phyloP scores from a whole-genome alignment of 2,329 filamentous ascomycete genomes.

The Colletotrichum sp. region DNA sequence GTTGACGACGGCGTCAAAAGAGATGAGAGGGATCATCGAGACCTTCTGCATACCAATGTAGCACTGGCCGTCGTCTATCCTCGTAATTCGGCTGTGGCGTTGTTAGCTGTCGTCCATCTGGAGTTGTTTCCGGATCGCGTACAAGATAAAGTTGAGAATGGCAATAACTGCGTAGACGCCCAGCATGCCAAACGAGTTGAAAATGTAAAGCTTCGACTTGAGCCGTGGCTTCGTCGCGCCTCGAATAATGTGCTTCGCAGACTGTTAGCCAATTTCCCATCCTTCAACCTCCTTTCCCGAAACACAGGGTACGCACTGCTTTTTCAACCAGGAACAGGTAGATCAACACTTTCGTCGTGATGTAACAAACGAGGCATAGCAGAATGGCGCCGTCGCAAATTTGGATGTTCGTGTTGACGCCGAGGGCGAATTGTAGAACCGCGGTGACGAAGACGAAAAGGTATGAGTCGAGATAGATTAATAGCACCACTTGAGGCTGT shows the following conservation, averaged over 20 bases:
- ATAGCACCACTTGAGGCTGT: constrained; percentile 56
- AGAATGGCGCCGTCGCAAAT: constrained; percentile 65
- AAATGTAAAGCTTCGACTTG: constrained; percentile 62
- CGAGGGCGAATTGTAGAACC: constrained; percentile 61
- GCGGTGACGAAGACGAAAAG: constrained; percentile 63
- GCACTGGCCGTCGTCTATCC: constrained; percentile 59
- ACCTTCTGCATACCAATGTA: constrained; percentile 65
- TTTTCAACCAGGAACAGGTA: constrained; percentile 71
- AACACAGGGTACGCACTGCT: constrained; percentile 46
- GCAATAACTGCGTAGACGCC: constrained; percentile 52
- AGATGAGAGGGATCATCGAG: constrained; percentile 66
- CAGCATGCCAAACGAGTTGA: constrained; percentile 64
- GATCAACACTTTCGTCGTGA: constrained; percentile 69
- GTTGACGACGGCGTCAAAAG: constrained; percentile 65
- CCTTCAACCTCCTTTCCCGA: not conserved
- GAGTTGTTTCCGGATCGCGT: constrained; percentile 27
- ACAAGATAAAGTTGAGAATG: constrained; percentile 66
- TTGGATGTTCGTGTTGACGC: constrained; percentile 53
- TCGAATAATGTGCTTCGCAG: constrained; percentile 59
- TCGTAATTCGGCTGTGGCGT: constrained; percentile 56
- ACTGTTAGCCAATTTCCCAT: constrained; percentile 4
- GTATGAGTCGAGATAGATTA: constrained; percentile 65
- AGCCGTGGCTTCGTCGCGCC: constrained; percentile 55
- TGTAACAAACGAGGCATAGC: constrained; percentile 65
- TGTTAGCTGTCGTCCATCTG: not conserved